Base-by-base conservation (phyloP, 192 early-diverging fungal genomes). In the Coemansia sp. region DNA sequence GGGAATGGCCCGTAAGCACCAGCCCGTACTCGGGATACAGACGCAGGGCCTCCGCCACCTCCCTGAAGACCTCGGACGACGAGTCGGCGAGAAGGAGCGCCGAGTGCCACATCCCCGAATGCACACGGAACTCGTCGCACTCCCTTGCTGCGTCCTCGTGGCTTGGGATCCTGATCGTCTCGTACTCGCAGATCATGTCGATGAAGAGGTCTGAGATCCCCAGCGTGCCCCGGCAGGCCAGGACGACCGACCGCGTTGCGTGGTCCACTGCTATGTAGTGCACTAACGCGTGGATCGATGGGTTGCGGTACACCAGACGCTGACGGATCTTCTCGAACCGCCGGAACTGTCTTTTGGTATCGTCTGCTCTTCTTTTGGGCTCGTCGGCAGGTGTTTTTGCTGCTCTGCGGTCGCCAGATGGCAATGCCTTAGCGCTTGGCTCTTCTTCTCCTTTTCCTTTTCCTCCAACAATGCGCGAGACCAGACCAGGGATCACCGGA, bases 231-330 rank as follows among this genome's bases (percentile, higher is more conserved):
- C 95, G 89, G 68, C 93, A 91, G 5, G 93, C 90, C 18, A 97
- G 67, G 0, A 97, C 90, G 3, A 97, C 82, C 11, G 91, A 75
- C 56, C 89, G 75, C 1, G 90, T 85, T 3, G 84, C 77, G 63
- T 96, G 95, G 70, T 97, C 95, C 11, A 93, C 87, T 37, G 90
- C 88, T 45, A 97, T 87, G 72, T 92, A 95, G 68, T 91, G 90
- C 6, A 90, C 90, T 0, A 92, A 83, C 4, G 90, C 87, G 56
- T 90, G 90, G 61, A 90, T 86, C 43, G 85, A 85, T 13, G 91
- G 90, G 60, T 65, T 73, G 45, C 77, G 74, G 74, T 79, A 79
- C 16, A 79, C 74, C 21, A 79, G 65, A 1, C 74, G 74, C 23
- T 79, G 77, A 3, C 82, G 71, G 43, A 79, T 69, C 40, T 70